A percentile compares a stretch with the other conserved stretches of the same genome.
phyloP scores from a whole-genome alignment of 2,329 filamentous ascomycete genomes.

The Apiospora sp. region DNA sequence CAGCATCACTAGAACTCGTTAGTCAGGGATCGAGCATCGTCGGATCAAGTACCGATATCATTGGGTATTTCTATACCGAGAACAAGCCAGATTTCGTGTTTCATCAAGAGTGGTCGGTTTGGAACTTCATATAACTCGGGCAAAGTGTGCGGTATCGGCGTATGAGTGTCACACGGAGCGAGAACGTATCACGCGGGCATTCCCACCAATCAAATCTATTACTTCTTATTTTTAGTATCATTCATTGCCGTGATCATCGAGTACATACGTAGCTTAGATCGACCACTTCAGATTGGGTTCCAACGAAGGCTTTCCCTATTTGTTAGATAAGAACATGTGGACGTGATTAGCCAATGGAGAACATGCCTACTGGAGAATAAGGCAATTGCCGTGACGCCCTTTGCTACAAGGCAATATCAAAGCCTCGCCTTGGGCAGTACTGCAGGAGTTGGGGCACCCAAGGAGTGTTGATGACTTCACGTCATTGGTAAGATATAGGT shows the following conservation, averaged over 20 bases:
- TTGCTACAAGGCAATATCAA: background rate
- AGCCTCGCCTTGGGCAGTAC: background rate
- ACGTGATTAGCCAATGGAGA: background rate
- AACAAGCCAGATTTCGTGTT: background rate
- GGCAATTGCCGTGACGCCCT: background rate
- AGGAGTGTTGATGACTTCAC: background rate
- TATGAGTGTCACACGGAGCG: background rate
- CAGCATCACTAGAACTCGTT: background rate
- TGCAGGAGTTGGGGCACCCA: background rate
- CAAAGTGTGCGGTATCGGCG: background rate
- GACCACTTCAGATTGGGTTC: background rate
- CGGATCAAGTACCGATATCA: background rate
- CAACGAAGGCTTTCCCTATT: background rate
- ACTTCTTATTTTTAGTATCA: background rate
- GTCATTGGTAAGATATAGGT: background rate
- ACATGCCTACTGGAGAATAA: background rate
- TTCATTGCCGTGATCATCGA: slow-evolving; percentile 5
- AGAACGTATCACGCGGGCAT: background rate
- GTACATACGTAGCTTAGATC: background rate
- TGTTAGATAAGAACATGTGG: background rate
- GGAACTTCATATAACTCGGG: background rate
- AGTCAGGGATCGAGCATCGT: no score
- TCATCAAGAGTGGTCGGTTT: background rate
- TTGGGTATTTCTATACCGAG: background rate
- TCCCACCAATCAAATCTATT: background rate